These are phyloP conservation scores for Gossypium herbaceum DNA, from an alignment of 345 rosid genomes.

Conservation along the genomic window DNA sequence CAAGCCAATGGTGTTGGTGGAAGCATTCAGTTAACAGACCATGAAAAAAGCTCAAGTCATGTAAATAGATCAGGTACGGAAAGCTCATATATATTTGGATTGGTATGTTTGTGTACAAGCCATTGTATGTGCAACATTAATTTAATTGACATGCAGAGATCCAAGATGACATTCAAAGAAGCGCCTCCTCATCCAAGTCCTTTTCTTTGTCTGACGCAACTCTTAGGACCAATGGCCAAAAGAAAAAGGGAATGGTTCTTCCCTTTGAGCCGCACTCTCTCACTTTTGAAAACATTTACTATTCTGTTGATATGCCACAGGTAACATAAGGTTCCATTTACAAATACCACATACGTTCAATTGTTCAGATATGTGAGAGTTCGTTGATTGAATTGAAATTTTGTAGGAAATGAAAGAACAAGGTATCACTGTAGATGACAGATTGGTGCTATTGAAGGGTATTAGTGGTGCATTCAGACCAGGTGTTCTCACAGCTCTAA, in stretches of 20 bases:
- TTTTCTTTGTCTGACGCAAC: constrained; percentile 20
- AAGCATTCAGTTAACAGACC: constrained; percentile 27
- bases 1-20: constrained; percentile 26
- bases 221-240: constrained; percentile 15
- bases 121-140: neutral
- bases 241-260: constrained; percentile 65
- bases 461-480: constrained; percentile 84
- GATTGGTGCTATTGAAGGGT: constrained; percentile 58
- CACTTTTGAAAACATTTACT: constrained; percentile 51
- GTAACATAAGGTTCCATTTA: constrained; percentile 26
- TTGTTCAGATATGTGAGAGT: neutral
- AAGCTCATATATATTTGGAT: neutral
- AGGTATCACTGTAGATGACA: constrained; percentile 48
- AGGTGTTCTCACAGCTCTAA: constrained; percentile 77
- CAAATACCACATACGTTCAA: neutral
- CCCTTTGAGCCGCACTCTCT: constrained; percentile 67
- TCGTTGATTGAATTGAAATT: constrained; percentile 8
- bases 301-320: constrained; percentile 79
- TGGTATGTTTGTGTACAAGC: neutral
- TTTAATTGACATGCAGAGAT: constrained; percentile 8
- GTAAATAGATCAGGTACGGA: constrained; percentile 20
- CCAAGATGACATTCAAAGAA: constrained; percentile 16
- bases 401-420: constrained; percentile 55
- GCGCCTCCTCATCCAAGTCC: constrained; percentile 11
- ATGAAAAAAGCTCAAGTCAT: constrained; percentile 21